These are phyloP conservation scores for Corymbia citriodora DNA, from an alignment of 441 rosid genomes.

Conservation along the genomic window DNA sequence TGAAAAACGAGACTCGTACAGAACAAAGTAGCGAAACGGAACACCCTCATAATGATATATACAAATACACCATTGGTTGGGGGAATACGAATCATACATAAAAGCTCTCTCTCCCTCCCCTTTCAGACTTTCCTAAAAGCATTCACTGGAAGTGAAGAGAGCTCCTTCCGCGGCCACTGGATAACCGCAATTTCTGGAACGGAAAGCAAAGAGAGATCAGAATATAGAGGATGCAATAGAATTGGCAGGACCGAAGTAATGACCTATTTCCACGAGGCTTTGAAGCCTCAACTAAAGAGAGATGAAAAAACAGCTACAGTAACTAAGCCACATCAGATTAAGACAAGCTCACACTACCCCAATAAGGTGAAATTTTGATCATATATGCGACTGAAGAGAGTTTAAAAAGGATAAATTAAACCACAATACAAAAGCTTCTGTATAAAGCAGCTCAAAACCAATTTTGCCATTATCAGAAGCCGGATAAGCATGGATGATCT, in stretches of 20 bases:
- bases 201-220: neutral
- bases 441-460: slow-evolving; percentile 26
- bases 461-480: slow-evolving; percentile 18
- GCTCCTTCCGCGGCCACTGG: neutral
- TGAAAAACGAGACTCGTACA: neutral
- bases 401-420: slow-evolving; percentile 27
- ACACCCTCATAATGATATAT: neutral
- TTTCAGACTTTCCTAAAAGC: neutral
- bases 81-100: neutral
- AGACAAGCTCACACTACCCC: slow-evolving; percentile 10
- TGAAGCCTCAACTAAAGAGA: neutral
- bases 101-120: neutral
- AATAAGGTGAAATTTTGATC: slow-evolving; percentile 28
- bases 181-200: neutral
- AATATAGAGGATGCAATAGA: neutral
- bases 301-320: neutral
- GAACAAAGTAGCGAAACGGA: neutral
- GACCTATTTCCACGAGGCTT: neutral
- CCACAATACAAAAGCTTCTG: slow-evolving; percentile 30
- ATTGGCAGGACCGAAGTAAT: neutral
- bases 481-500: slow-evolving; percentile 16
- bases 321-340: slow-evolving; percentile 25
- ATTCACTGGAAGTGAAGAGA: neutral
- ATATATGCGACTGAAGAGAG: slow-evolving; percentile 8
- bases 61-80: neutral